Conservation (phyloP, 192 early-diverging fungal species). For the Gryganskiella cystojenkinii region DNA sequence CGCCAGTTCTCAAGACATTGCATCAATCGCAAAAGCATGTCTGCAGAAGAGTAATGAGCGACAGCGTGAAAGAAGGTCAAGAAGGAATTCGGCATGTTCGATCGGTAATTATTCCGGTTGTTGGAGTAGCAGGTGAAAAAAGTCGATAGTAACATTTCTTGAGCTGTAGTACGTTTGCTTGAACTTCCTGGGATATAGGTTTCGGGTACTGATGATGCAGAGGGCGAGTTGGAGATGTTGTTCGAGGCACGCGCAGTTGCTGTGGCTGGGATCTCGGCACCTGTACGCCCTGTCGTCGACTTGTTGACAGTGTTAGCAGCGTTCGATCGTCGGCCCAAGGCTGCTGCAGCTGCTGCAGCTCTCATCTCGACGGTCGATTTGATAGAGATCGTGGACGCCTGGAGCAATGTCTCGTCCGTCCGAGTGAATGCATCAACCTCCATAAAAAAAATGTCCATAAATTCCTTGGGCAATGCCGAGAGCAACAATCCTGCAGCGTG, state of each 20-base stretch:
- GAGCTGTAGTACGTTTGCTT: slow-evolving; percentile 27
- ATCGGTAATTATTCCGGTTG: slow-evolving; percentile 69
- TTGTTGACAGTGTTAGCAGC: slow-evolving; percentile 7
- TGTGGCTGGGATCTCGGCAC: slow-evolving; percentile 10
- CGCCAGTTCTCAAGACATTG: slow-evolving; percentile 55
- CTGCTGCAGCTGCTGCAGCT: background rate
- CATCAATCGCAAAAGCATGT: slow-evolving; percentile 64
- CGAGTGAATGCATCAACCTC: slow-evolving; percentile 42
- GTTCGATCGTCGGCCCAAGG: slow-evolving; percentile 51
- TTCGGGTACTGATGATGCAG: background rate
- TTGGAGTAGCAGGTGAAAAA: slow-evolving; percentile 70
- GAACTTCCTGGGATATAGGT: background rate
- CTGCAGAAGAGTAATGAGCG: slow-evolving; percentile 78
- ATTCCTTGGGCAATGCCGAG: slow-evolving; percentile 56
- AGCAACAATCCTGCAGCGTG: slow-evolving; percentile 65
- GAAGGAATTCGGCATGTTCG: slow-evolving; percentile 78
- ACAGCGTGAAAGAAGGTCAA: slow-evolving; percentile 79
- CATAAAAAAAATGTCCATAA: slow-evolving; percentile 43
- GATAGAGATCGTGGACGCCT: slow-evolving; percentile 23
- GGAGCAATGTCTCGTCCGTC: slow-evolving; percentile 30
- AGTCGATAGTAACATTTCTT: slow-evolving; percentile 61
- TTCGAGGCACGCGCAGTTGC: slow-evolving; percentile 7
- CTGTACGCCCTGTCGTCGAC: background rate
- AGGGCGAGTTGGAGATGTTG: background rate
- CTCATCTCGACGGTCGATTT: slow-evolving; percentile 9